phyloP scores from a whole-genome alignment of 768 basidiomycete species.

The Panellus pusillus region DNA sequence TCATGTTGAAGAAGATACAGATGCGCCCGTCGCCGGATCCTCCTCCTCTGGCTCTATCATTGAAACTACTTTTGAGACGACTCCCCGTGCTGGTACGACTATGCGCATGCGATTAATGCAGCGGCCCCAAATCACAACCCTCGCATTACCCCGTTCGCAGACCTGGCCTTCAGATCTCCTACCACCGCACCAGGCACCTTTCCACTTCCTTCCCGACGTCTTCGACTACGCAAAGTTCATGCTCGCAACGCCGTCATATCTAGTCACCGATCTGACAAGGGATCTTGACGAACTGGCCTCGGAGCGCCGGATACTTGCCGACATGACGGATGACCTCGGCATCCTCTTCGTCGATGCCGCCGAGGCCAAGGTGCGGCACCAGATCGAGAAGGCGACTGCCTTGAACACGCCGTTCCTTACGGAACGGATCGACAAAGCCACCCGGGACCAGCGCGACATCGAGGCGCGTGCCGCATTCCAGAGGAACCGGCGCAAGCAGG shows the following conservation, averaged over 20 bases:
- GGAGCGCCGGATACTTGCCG: constrained; percentile 51
- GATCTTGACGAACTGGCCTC: constrained; percentile 72
- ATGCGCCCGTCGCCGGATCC: constrained; percentile 34
- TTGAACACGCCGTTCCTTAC: constrained; percentile 69
- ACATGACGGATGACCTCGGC: too few relatives aligned
- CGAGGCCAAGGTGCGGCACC: constrained; percentile 69
- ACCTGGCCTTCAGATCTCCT: constrained; percentile 95
- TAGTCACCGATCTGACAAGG: constrained; percentile 67
- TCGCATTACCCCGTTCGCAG: constrained; percentile 86
- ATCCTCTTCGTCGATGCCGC: constrained; percentile 41
- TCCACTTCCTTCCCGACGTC: constrained; percentile 94
- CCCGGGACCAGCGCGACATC: constrained; percentile 56
- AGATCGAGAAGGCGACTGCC: constrained; percentile 77
- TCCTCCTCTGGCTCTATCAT: constrained; percentile 36
- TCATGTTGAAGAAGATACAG: constrained; percentile 32
- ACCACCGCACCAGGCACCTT: constrained; percentile 90
- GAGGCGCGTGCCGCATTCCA: constrained; percentile 40
- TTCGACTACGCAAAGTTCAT: constrained; percentile 89
- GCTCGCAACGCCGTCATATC: constrained; percentile 88
- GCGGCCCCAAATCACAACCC: constrained; percentile 90
- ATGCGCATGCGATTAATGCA: constrained; percentile 89
- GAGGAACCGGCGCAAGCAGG: constrained; percentile 31
- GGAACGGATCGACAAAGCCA: constrained; percentile 62
- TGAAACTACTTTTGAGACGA: constrained; percentile 34
- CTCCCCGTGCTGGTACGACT: constrained; percentile 54